Base-by-base conservation (phyloP, 1,284 basidiomycete genomes). In the Puccinia hordei region DNA sequence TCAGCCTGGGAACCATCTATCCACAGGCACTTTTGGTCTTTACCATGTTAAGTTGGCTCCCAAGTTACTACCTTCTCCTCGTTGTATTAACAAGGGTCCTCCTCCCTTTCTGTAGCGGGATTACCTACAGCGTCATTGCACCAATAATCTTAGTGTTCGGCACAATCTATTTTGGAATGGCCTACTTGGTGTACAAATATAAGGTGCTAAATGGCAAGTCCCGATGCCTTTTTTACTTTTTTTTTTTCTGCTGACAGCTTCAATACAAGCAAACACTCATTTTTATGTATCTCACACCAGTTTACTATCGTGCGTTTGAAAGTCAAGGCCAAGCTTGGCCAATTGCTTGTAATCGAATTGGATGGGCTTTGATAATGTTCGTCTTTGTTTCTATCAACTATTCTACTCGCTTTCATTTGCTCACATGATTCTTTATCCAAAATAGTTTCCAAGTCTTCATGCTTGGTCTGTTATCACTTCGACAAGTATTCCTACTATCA, bases 161-260 rank as follows among this genome's bases (percentile, higher is more conserved):
- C 15, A 80, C 83, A 1, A 68, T 85, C 55, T 79, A 86, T 81
- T 86, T 86, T 81, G 85, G 83, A 10, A 81, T 85, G 38, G 83
- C 83, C 0, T 86, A 86, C 72, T 72, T 85, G n/a, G 85, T 86
- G 38, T 83, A 84, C 82, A 86, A 86, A 83, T 85, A 86, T 82
- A 85, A 86, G 82, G 81, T 86, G n/a, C 82, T 86, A 33, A 85
- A 85, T 80, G 81, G 82, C 79, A 44, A 66, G 74, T 75, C 24
- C 13, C 13, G 10, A 19, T 59, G n/a, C n/a, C n/a, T n/a, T n/a
- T n/a, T n/a, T n/a, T n/a, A n/a, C n/a, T n/a, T n/a, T n/a, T n/a
- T n/a, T 9, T 22, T 22, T 12, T 5, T 35, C 57, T 41, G 17
- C 30, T 15, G 1, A 30, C 22, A 38, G 38, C 10, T 61, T 65